Percentiles rank a stretch among this genome's conserved stretches.
phyloP scores from a whole-genome alignment of 2,329 filamentous ascomycete species.

The Graphium sp. region DNA sequence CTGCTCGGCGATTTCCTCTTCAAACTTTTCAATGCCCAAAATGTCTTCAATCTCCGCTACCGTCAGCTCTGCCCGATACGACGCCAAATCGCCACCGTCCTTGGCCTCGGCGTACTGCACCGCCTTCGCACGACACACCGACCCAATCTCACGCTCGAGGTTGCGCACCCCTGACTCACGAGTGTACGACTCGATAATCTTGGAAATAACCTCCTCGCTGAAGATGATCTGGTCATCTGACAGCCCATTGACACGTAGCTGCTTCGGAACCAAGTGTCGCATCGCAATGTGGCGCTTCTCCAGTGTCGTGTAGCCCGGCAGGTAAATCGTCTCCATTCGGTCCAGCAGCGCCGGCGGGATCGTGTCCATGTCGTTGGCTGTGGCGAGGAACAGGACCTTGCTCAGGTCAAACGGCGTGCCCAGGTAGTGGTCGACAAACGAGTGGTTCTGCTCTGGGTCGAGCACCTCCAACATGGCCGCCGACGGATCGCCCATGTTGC shows the following conservation, averaged over 20 bases:
- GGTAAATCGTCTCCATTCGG: constrained; percentile 88
- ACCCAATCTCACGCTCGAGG: constrained; percentile 86
- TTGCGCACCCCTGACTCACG: constrained; percentile 93
- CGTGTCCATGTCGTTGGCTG: constrained; percentile 85
- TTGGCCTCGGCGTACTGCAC: constrained; percentile 87
- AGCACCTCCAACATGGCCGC: constrained; percentile 97
- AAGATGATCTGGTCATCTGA: constrained; percentile 58
- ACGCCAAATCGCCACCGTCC: constrained; percentile 49
- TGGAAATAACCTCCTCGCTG: constrained; percentile 72
- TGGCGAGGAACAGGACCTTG: constrained; percentile 95
- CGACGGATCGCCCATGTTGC: constrained; percentile 87
- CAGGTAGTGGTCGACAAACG: constrained; percentile 91
- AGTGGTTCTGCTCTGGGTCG: constrained; percentile 92
- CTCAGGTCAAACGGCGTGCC: constrained; percentile 90
- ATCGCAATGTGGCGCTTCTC: constrained; percentile 93
- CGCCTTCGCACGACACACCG: constrained; percentile 86
- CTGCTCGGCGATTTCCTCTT: constrained; percentile 82
- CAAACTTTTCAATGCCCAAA: constrained; percentile 81
- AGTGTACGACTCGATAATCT: constrained; percentile 92
- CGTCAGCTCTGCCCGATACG: constrained; percentile 59
- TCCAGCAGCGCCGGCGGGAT: constrained; percentile 89
- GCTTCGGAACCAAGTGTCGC: constrained; percentile 89
- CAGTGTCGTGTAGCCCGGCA: constrained; percentile 89
- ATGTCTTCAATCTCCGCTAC: constrained; percentile 77
- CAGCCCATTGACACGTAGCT: constrained; percentile 81